Percentiles rank a stretch among this genome's conserved stretches.
Conservation (phyloP, 441 rosid genomes). For the Breynia disticha region DNA sequence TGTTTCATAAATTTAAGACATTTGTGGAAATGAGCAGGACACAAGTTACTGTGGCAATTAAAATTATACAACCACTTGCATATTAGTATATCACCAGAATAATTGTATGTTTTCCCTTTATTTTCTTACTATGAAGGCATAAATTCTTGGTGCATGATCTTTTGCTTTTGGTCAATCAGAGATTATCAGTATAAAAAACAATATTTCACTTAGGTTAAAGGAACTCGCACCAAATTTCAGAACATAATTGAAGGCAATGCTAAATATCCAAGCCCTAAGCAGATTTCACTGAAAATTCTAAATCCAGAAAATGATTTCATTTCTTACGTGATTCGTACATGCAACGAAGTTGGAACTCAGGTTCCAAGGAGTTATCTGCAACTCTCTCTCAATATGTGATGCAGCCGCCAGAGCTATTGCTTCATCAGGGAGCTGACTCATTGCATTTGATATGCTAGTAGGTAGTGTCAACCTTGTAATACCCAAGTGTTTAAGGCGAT, state of each 20-base stretch:
- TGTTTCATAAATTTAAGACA: too few relatives aligned
- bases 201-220: too few relatives aligned
- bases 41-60: too few relatives aligned
- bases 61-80: too few relatives aligned
- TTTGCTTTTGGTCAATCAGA: too few relatives aligned
- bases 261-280: background rate
- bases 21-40: too few relatives aligned
- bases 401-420: slow-evolving; percentile 99
- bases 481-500: slow-evolving; percentile 91
- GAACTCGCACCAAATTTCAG: background rate
- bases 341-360: slow-evolving; percentile 94
- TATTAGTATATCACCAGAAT: too few relatives aligned
- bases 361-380: slow-evolving; percentile 97
- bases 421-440: slow-evolving; percentile 94
- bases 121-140: too few relatives aligned
- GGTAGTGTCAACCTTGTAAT: slow-evolving; percentile 76
- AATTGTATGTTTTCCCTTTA: too few relatives aligned
- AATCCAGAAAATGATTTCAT: slow-evolving; percentile 2
- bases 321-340: slow-evolving; percentile 75
- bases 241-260: background rate
- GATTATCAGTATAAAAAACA: too few relatives aligned
- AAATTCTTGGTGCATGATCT: too few relatives aligned
- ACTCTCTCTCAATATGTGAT: slow-evolving; percentile 92
- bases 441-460: slow-evolving; percentile 69
- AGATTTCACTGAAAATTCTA: background rate